Conservation (phyloP, 2,329 filamentous ascomycete species). For the Aspergillus fijiensis region DNA sequence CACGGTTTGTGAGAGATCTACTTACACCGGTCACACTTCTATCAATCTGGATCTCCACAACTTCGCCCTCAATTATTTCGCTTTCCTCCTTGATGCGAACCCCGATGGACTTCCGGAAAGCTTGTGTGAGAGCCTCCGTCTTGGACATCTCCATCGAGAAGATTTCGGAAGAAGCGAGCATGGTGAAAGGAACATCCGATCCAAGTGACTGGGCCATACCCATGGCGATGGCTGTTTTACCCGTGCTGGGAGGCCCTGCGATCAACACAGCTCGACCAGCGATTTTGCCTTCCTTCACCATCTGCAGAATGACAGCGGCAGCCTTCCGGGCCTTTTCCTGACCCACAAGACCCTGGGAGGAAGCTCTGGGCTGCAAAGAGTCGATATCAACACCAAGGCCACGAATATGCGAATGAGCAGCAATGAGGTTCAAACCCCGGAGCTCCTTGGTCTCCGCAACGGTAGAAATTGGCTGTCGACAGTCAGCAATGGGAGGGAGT, state of each 20-base stretch:
- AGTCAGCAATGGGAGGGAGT: constrained; percentile 6
- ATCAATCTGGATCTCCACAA: constrained; percentile 98
- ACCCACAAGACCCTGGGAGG: constrained; percentile 90
- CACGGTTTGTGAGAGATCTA: neutral
- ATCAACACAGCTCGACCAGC: constrained; percentile 92
- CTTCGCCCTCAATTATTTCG: constrained; percentile 98
- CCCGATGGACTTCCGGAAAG: constrained; percentile 98
- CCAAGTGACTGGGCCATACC: constrained; percentile 97
- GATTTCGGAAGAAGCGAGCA: constrained; percentile 92
- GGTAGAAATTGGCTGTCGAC: constrained; percentile 65
- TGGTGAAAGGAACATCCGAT: constrained; percentile 92
- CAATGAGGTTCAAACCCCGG: constrained; percentile 93
- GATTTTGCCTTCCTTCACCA: constrained; percentile 99
- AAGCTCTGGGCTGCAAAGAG: constrained; percentile 78
- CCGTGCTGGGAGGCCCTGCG: constrained; percentile 91
- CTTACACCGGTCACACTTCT: constrained; percentile 83
- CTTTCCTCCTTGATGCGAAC: constrained; percentile 98
- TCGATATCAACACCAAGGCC: constrained; percentile 91
- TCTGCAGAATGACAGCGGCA: constrained; percentile 92
- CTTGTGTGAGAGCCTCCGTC: constrained; percentile 95
- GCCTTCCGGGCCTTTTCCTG: constrained; percentile 97
- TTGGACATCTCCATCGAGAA: constrained; percentile 99
- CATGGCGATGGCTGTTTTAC: constrained; percentile 98
- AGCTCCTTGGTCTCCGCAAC: constrained; percentile 95
- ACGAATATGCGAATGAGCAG: constrained; percentile 95